phyloP scores from a whole-genome alignment of 2,329 filamentous ascomycete genomes.

The Orbilia ellipsospora region DNA sequence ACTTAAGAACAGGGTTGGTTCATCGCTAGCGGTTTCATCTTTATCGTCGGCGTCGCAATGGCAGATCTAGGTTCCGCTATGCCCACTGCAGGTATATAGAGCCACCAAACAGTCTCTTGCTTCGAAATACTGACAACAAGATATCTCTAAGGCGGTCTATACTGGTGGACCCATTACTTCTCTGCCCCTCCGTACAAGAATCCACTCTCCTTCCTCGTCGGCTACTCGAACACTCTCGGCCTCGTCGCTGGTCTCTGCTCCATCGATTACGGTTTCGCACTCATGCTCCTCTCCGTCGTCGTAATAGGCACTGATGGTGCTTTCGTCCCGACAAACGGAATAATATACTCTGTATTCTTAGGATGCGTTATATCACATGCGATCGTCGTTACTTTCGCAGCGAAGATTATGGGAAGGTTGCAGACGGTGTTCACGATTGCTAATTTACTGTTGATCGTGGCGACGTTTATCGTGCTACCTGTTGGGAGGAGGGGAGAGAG shows the following conservation, averaged over 20 bases:
- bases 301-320: constrained; percentile 69
- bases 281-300: constrained; percentile 70
- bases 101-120: constrained; percentile 57
- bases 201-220: constrained; percentile 62
- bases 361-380: constrained; percentile 69
- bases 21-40: constrained; percentile 69
- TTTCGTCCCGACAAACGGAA: constrained; percentile 69
- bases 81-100: constrained; percentile 12
- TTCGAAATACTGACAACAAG: not conserved
- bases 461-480: constrained; percentile 70
- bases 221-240: constrained; percentile 52
- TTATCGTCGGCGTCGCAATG: constrained; percentile 71
- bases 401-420: constrained; percentile 70
- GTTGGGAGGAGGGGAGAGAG: constrained; percentile 63
- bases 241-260: constrained; percentile 72
- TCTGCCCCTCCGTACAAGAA: constrained; percentile 68
- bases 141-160: constrained; percentile 67
- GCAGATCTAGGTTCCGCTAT: constrained; percentile 62
- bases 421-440: constrained; percentile 69
- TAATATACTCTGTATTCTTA: constrained; percentile 70
- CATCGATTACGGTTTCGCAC: constrained; percentile 69
- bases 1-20: constrained; percentile 66
- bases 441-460: constrained; percentile 69
- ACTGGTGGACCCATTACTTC: constrained; percentile 72
- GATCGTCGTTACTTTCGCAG: constrained; percentile 67